phyloP scores from a whole-genome alignment of 176 grass and related monocot genomes.

The Thalia dealbata region DNA sequence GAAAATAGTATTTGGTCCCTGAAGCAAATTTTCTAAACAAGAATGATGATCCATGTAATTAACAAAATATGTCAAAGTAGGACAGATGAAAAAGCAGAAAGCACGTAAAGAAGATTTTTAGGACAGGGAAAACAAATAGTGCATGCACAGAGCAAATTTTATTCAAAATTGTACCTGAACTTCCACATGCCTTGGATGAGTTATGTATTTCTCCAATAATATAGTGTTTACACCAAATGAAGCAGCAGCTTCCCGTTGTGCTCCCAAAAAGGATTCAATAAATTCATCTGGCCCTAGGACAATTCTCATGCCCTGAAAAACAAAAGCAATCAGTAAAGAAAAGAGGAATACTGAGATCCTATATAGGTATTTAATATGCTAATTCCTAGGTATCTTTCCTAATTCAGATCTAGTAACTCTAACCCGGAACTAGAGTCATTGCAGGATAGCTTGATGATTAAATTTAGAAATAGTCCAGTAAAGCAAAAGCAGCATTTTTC shows the following conservation, averaged over 20 bases:
- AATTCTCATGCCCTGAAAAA: slow-evolving; percentile 89
- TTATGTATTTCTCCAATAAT: slow-evolving; percentile 91
- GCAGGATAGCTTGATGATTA: background rate
- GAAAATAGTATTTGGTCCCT: background rate
- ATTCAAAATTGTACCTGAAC: slow-evolving; percentile 54
- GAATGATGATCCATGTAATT: background rate
- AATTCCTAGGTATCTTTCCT: background rate
- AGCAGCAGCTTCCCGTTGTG: slow-evolving; percentile 81
- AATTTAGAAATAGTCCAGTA: background rate
- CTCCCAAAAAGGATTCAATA: slow-evolving; percentile 55
- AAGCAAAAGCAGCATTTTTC: background rate
- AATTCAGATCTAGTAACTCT: background rate
- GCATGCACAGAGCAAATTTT: background rate
- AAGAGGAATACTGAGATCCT: background rate
- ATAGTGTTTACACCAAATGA: slow-evolving; percentile 81
- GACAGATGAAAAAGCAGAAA: no score
- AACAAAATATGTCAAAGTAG: no score
- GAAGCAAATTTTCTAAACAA: background rate
- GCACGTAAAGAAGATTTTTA: background rate
- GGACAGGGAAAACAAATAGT: background rate
- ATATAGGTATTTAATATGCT: background rate
- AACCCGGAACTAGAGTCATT: background rate
- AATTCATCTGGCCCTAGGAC: slow-evolving; percentile 67
- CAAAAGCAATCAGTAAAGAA: slow-evolving; percentile 10
- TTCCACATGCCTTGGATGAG: slow-evolving; percentile 84